Base-by-base conservation (phyloP, 352 stramenopile genomes). In the Globisporangium uncinulatum region DNA sequence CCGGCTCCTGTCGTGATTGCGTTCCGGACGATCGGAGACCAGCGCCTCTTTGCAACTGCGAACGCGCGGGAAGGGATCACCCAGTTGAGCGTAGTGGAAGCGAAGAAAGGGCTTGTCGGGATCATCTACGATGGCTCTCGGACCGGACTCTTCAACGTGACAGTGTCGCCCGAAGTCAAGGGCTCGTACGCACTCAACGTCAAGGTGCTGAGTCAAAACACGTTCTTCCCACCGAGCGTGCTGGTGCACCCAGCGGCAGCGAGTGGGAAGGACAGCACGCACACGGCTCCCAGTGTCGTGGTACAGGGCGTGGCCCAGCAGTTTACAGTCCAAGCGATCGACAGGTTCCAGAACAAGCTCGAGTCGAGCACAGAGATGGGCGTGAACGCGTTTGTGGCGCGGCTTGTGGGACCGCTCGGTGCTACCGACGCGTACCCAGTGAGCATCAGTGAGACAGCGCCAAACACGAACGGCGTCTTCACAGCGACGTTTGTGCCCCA, bases 331-430 rank as follows among this genome's bases (percentile, higher is more conserved):
- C 86, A 98, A 58, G 73, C 86, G 14, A 84, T 94, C 34, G 95
- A 98, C 65, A 64, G 69, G 4, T 98, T 98, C 60, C 77, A 83
- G 6, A 99, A 99, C 66, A 67, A 73, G 34, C 71, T 98, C 9
- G 83, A 95, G 31, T 86, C 67, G 0, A 90, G 71, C 34, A 90
- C 80, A 0, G 82, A 92, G 46, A 50, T 95, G 10, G 56, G 64
- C 15, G 62, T 59, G 5, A 36, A 67, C 0, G 83, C 63, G 0
- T 92, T 97, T 53, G 56, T 93, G 5, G 63, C 88, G 4, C 65
- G 46, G 6, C 58, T 98, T 11, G 63, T 73, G 13, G 83, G 83
- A 5, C 60, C 73, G 10, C 48, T 57, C 31, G 54, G 69, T 43
- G 29, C 21, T 15, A 8, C 1, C 0, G 64, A 86, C 39, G 20